A percentile compares a stretch with the other conserved stretches of the same genome.
Conservation (phyloP, 768 basidiomycete genomes). For the Brasilioporus rufonigricans region DNA sequence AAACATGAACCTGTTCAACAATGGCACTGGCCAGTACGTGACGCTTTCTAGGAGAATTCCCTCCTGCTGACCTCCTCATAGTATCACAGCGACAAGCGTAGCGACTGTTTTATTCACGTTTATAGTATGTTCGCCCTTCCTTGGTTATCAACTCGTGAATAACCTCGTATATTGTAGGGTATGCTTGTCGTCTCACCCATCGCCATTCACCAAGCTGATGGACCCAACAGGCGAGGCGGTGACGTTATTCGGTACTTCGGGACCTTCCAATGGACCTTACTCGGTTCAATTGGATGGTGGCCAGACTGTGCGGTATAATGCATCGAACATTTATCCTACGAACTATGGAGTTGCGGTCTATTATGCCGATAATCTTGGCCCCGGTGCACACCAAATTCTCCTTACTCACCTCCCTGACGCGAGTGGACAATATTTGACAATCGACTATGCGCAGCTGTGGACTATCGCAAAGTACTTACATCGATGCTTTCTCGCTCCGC, state of each 20-base stretch:
- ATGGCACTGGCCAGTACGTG: slow-evolving; percentile 42
- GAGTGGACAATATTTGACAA: slow-evolving; percentile 24
- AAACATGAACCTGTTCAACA: slow-evolving; percentile 39
- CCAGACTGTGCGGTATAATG: slow-evolving; percentile 14
- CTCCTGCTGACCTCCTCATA: slow-evolving; percentile 13
- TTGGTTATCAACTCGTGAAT: not conserved
- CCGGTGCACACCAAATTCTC: slow-evolving; percentile 35
- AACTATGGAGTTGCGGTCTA: slow-evolving; percentile 31
- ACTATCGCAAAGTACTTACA: slow-evolving; percentile 16
- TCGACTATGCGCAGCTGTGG: slow-evolving; percentile 34
- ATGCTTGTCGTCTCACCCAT: slow-evolving; percentile 1
- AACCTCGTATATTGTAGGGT: slow-evolving; percentile 17
- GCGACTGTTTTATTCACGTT: slow-evolving; percentile 40
- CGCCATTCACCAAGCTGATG: not conserved
- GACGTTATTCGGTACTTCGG: slow-evolving; percentile 44
- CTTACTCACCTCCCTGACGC: slow-evolving; percentile 30
- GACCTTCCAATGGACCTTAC: slow-evolving; percentile 35
- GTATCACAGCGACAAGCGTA: slow-evolving; percentile 32
- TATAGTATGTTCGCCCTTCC: slow-evolving; percentile 29
- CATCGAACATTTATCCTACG: slow-evolving; percentile 14
- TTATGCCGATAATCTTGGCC: slow-evolving; percentile 37
- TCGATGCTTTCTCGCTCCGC: not conserved
- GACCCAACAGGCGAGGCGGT: slow-evolving; percentile 40
- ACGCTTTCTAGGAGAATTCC: not conserved
- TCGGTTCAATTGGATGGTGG: slow-evolving; percentile 36